These are phyloP conservation scores for Pleurostoma richardsiae DNA, from an alignment of 2,329 filamentous ascomycete species.

Conservation along the genomic window DNA sequence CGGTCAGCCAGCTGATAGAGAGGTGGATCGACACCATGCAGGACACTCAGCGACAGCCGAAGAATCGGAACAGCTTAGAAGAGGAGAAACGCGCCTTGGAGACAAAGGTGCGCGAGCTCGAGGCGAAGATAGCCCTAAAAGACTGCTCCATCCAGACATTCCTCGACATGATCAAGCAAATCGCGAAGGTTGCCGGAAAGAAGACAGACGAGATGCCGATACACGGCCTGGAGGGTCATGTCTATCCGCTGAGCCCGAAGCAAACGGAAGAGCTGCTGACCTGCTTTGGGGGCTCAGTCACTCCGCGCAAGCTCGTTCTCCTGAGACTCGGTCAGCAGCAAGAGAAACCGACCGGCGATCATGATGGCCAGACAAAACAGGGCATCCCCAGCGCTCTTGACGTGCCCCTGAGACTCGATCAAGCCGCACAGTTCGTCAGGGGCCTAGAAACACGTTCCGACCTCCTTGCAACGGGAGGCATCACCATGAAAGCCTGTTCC, in stretches of 20 bases:
- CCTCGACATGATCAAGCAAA: too few relatives aligned
- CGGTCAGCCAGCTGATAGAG: neutral
- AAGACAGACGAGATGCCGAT: too few relatives aligned
- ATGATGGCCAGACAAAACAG: neutral
- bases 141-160: too few relatives aligned
- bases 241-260: neutral
- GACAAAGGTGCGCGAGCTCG: too few relatives aligned
- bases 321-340: neutral
- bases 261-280: neutral
- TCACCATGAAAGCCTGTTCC: neutral
- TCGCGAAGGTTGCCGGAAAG: too few relatives aligned
- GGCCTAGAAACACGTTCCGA: neutral
- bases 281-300: neutral
- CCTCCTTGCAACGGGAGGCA: neutral
- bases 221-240: too few relatives aligned
- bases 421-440: neutral
- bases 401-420: neutral
- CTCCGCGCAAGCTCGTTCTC: neutral
- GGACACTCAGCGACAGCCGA: neutral
- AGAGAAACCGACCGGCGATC: neutral
- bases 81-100: too few relatives aligned
- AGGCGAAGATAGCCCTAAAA: too few relatives aligned
- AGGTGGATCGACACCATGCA: neutral
- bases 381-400: too few relatives aligned
- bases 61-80: too few relatives aligned